phyloP scores from a whole-genome alignment of 495 filamentous ascomycete species.

The Hamigera avellanea region DNA sequence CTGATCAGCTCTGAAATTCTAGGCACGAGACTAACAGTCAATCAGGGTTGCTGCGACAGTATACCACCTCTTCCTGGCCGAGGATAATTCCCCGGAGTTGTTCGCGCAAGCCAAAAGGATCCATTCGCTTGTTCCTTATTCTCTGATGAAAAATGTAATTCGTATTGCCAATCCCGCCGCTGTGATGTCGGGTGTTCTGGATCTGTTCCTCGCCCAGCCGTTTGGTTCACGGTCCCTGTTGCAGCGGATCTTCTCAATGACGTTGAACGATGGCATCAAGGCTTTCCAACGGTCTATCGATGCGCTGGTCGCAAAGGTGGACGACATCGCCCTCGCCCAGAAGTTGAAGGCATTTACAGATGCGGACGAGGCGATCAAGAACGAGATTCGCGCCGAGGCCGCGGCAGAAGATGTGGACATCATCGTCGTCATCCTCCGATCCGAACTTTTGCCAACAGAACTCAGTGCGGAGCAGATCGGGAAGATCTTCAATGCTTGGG shows the following conservation, averaged over 20 bases:
- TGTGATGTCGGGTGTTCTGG: conserved; percentile 86
- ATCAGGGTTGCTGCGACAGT: conserved; percentile 87
- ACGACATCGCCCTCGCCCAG: conserved; percentile 63
- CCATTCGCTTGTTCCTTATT: conserved; percentile 88
- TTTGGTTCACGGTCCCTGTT: conserved; percentile 82
- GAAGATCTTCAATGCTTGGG: conserved; percentile 82
- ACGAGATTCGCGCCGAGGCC: conserved; percentile 62
- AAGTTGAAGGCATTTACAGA: conserved; percentile 74
- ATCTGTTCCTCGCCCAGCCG: conserved; percentile 90
- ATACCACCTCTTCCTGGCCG: conserved; percentile 94
- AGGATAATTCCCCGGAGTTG: conserved; percentile 92
- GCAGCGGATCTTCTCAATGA: conserved; percentile 86
- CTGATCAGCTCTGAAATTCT: neutral
- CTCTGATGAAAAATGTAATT: conserved; percentile 88
- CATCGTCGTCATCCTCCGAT: conserved; percentile 69
- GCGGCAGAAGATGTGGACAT: conserved; percentile 61
- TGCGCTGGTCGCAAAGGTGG: conserved; percentile 58
- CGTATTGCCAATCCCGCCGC: conserved; percentile 90
- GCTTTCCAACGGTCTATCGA: conserved; percentile 78
- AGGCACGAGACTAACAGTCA: neutral
- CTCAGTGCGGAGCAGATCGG: conserved; percentile 63
- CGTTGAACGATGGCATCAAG: conserved; percentile 79
- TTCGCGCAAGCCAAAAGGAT: conserved; percentile 91
- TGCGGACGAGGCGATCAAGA: conserved; percentile 60
- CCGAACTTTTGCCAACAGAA: conserved; percentile 57